A percentile compares a stretch with the other conserved stretches of the same genome.
phyloP scores from a whole-genome alignment of 164 flowering plant genomes.

The Umbilicus rupestris region DNA sequence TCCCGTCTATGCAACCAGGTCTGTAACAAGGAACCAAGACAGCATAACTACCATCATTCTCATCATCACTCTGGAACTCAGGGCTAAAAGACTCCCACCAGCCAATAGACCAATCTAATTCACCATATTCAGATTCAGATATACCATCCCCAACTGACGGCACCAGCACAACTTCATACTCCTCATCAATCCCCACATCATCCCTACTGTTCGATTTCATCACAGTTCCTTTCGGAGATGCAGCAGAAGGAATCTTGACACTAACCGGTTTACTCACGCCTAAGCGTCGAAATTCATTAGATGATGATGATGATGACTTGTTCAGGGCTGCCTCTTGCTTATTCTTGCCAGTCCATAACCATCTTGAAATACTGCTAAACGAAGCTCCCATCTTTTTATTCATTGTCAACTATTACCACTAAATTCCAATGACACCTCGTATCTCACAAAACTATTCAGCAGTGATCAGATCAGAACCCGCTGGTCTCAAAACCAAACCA shows the following conservation, averaged over 20 bases:
- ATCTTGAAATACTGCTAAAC: not conserved
- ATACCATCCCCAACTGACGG: not conserved
- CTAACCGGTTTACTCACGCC: not conserved
- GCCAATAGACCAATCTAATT: conserved; percentile 3
- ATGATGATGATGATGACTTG: not conserved
- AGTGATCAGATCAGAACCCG: not conserved
- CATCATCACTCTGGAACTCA: conserved; percentile 4
- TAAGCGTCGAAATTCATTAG: too few relatives aligned
- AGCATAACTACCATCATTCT: conserved; percentile 1
- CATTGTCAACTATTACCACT: not conserved
- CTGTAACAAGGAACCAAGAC: conserved; percentile 2
- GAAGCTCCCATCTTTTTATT: conserved; percentile 6
- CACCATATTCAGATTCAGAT: not conserved
- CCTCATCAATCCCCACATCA: not conserved
- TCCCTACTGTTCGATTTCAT: not conserved
- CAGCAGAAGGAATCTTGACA: not conserved
- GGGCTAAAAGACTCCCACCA: conserved; percentile 4
- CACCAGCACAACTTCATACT: conserved; percentile 1
- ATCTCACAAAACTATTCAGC: not conserved
- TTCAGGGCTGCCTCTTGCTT: not conserved
- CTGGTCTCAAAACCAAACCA: not conserved
- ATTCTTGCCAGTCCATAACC: not conserved
- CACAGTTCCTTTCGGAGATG: not conserved
- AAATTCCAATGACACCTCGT: not conserved
- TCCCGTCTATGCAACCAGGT: not conserved